Evolutionary conservation across 371 early-diverging fungal species (phyloP).

Genomic region (Mortierella sp.): DNA sequence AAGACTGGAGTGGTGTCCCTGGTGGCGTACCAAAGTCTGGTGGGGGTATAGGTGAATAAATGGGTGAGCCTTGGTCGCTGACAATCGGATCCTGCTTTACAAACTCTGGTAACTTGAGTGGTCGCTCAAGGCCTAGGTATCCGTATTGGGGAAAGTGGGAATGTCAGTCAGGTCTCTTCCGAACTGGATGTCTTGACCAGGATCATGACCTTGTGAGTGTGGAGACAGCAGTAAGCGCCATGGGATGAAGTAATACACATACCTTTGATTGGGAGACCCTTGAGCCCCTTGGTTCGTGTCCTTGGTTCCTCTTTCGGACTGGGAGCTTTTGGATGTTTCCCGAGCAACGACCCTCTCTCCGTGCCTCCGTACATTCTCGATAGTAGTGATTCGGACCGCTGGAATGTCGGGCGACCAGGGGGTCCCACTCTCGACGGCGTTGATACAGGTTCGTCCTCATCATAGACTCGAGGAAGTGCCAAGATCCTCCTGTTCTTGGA

Average conservation of each 20-base stretch:
- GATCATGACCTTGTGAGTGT: neutral
- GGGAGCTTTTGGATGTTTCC: slow-evolving; percentile 47
- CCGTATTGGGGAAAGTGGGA: slow-evolving; percentile 13
- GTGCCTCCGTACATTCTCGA: slow-evolving; percentile 22
- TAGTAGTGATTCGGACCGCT: slow-evolving; percentile 19
- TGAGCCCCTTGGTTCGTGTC: slow-evolving; percentile 30
- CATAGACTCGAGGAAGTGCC: slow-evolving; percentile 6
- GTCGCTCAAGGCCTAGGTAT: slow-evolving; percentile 10
- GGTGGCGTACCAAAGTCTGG: slow-evolving; percentile 41
- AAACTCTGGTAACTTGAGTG: slow-evolving; percentile 20
- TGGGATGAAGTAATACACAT: neutral
- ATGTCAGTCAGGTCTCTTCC: neutral
- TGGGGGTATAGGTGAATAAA: slow-evolving; percentile 33
- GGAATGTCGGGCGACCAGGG: neutral
- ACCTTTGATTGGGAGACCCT: neutral
- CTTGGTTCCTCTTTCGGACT: slow-evolving; percentile 34
- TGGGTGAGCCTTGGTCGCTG: slow-evolving; percentile 3
- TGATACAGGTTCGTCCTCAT: slow-evolving; percentile 7
- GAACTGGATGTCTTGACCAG: too few species aligned
- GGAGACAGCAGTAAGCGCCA: neutral
- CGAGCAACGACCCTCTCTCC: slow-evolving; percentile 33
- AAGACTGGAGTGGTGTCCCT: slow-evolving; percentile 21
- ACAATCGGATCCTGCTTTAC: slow-evolving; percentile 11
- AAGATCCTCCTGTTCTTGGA: slow-evolving; percentile 22
- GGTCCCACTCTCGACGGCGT: slow-evolving; percentile 26